Base-by-base conservation (phyloP, 768 basidiomycete genomes). In the Hypsizygus marmoreus region DNA sequence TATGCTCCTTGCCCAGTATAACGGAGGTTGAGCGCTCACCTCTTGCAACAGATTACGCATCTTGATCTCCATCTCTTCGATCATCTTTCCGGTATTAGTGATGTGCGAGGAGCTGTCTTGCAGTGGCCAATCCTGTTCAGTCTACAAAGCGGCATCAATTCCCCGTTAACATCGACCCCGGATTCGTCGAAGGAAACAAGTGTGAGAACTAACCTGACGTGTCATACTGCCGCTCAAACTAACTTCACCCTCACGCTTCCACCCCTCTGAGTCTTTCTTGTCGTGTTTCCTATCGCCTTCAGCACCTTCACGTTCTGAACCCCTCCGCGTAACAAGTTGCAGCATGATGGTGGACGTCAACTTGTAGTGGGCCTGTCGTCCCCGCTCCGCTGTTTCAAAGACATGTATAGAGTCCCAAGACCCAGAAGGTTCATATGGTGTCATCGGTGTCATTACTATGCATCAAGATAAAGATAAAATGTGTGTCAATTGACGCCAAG, bases 1-100 rank as follows among this genome's bases (percentile, higher is more conserved):
- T n/a, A n/a, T n/a, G n/a, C n/a, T n/a, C n/a, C n/a, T n/a, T n/a
- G n/a, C n/a, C n/a, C n/a, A n/a, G n/a, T n/a, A n/a, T n/a, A n/a
- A n/a, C n/a, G n/a, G n/a, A n/a, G n/a, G n/a, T n/a, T n/a, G 40
- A 48, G 14, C 43, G 50, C 71, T 35, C 48, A 83, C 91, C 74
- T 94, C 91, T 67, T 92, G 89, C 37, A 99, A 74, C 45, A 93
- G 72, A 66, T 97, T 97, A 29, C 97, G 81, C 92, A 98, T 94
- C 73, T 98, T 98, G 65, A 95, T 92, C 69, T 99, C 97, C 91
- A 95, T 95, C 53, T 98, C 97, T 67, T 99, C 97, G 52, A 99
- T 86, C 85, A 97, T 88, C 54, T 79, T 80, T 4, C 97, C 97
- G n/a, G 87, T 86, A 66, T 98, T 98, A 32, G 83, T 80, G 47